phyloP scores from a whole-genome alignment of 1,284 basidiomycete genomes.

The Cystobasidium sp. region DNA sequence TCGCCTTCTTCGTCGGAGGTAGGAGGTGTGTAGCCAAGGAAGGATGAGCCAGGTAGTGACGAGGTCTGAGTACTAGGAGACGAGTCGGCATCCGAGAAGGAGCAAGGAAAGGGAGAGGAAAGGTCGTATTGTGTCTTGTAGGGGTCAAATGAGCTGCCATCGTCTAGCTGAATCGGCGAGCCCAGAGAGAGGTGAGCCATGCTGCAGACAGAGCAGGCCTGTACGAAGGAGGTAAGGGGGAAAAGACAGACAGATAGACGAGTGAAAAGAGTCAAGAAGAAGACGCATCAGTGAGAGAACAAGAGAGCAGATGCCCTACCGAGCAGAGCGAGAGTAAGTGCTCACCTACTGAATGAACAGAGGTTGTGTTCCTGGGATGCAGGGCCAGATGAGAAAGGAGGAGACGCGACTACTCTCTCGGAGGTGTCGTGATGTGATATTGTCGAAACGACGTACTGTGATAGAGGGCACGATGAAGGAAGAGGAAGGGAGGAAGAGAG shows the following conservation, averaged over 20 bases:
- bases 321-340: no score
- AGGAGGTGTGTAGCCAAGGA: constrained; percentile 9
- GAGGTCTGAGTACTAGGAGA: constrained; percentile 3
- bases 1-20: constrained; percentile 1
- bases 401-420: constrained; percentile 2
- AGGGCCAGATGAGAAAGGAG: no score
- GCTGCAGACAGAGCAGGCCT: background rate
- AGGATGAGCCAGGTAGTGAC: background rate
- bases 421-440: background rate
- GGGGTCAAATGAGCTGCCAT: background rate
- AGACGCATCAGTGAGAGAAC: no score
- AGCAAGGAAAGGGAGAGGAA: constrained; percentile 2
- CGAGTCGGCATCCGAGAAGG: constrained; percentile 13
- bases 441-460: no score
- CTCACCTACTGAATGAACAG: no score
- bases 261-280: no score
- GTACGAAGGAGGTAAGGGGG: no score
- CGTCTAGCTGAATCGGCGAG: constrained; percentile 6
- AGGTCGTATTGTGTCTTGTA: background rate
- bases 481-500: background rate
- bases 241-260: no score
- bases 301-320: no score
- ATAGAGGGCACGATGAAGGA: background rate
- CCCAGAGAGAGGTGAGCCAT: constrained; percentile 7
- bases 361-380: no score